Conservation (phyloP, 306 rosid genomes). For the Crataegus laevigata region DNA sequence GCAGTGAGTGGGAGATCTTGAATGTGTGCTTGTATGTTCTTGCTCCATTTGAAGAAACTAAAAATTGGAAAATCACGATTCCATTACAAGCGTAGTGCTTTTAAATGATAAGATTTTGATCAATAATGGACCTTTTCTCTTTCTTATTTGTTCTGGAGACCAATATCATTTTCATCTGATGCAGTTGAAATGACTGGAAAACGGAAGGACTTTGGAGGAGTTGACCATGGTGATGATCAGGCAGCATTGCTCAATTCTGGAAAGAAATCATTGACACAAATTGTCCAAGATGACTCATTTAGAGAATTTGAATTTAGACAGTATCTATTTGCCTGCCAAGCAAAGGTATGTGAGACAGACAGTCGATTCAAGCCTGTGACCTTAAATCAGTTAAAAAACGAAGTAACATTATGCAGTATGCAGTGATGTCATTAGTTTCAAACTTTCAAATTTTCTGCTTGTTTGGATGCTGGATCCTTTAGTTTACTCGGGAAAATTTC, state of each 20-base stretch:
- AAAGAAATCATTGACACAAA: slow-evolving; percentile 75
- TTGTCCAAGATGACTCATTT: slow-evolving; percentile 90
- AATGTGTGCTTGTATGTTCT: neutral
- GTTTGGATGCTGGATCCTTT: neutral
- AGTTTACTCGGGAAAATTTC: neutral
- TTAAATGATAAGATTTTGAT: neutral
- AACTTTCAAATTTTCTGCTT: neutral
- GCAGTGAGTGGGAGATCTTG: neutral
- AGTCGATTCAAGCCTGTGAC: neutral
- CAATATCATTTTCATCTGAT: slow-evolving; percentile 9
- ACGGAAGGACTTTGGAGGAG: slow-evolving; percentile 87
- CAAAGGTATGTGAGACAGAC: slow-evolving; percentile 57
- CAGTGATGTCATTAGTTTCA: too few species aligned
- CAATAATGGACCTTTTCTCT: neutral
- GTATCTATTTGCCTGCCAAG: slow-evolving; percentile 86
- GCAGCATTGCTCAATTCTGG: slow-evolving; percentile 75
- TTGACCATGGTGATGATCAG: slow-evolving; percentile 84
- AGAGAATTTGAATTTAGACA: slow-evolving; percentile 98
- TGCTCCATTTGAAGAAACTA: neutral
- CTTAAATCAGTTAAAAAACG: neutral
- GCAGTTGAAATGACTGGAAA: slow-evolving; percentile 69
- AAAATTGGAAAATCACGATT: neutral
- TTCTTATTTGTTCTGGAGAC: neutral
- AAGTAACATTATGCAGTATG: too few species aligned
- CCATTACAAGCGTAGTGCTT: neutral